Evolutionary conservation across 768 basidiomycete species (phyloP).

Genomic region (Rhodotorula paludigena): DNA sequence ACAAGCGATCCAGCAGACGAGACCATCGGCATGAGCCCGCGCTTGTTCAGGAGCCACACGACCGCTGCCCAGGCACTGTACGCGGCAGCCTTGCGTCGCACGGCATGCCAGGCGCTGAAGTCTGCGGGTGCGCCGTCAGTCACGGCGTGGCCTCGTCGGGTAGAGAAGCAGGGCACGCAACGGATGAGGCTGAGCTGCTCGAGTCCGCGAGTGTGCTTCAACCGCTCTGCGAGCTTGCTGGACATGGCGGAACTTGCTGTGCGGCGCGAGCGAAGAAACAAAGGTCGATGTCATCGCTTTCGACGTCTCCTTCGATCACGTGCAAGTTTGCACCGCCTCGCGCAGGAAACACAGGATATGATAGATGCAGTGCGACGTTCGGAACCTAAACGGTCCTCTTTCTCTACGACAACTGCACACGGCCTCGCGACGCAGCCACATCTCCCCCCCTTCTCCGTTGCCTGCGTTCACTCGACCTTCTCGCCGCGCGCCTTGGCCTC

Average conservation of each 20-base stretch:
- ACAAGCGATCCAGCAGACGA: slow-evolving; percentile 3
- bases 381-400: too few relatives aligned
- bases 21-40: not conserved
- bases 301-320: too few relatives aligned
- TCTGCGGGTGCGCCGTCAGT: not conserved
- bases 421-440: too few relatives aligned
- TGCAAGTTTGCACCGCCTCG: too few relatives aligned
- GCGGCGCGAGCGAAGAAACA: too few relatives aligned
- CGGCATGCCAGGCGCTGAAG: slow-evolving; percentile 22
- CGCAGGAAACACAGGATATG: too few relatives aligned
- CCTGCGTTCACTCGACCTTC: not conserved
- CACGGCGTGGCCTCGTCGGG: too few relatives aligned
- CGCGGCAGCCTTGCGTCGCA: not conserved
- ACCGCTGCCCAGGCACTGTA: slow-evolving; percentile 10
- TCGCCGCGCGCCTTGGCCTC: slow-evolving; percentile 18
- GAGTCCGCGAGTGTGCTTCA: slow-evolving; percentile 6
- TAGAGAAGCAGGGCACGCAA: not conserved
- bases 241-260: too few relatives aligned
- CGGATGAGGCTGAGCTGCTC: slow-evolving; percentile 1
- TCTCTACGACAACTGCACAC: too few relatives aligned
- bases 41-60: not conserved
- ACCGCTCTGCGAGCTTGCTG: not conserved
- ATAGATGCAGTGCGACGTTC: too few relatives aligned
- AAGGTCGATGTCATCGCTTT: too few relatives aligned
- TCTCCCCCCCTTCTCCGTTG: too few relatives aligned